These are phyloP conservation scores for Gossypium laxum DNA, from an alignment of 441 rosid species.

Conservation along the genomic window DNA sequence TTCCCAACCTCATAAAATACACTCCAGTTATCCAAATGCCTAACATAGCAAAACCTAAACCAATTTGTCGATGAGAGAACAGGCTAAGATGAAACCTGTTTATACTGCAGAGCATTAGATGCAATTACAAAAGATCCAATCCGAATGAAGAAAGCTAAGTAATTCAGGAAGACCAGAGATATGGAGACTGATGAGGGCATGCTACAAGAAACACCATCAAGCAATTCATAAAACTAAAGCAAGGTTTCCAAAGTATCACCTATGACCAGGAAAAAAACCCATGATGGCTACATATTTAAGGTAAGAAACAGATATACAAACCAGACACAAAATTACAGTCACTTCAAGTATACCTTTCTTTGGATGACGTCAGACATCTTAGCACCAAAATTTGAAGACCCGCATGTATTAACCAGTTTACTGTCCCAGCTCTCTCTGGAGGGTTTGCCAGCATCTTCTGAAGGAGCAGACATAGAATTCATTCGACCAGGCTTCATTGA, in stretches of 20 bases:
- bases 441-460: slow-evolving; percentile 53
- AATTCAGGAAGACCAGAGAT: background rate
- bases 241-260: background rate
- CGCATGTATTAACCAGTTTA: slow-evolving; percentile 36
- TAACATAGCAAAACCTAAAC: background rate
- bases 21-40: background rate
- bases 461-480: slow-evolving; percentile 35
- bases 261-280: background rate
- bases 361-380: slow-evolving; percentile 77
- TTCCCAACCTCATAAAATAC: background rate
- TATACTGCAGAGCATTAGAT: background rate
- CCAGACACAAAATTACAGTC: background rate
- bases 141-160: background rate
- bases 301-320: background rate
- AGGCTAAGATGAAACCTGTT: background rate
- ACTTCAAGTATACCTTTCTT: slow-evolving; percentile 51
- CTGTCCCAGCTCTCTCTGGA: slow-evolving; percentile 62
- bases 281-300: background rate
- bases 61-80: background rate
- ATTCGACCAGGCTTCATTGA: slow-evolving; percentile 64
- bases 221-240: background rate
- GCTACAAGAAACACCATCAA: background rate
- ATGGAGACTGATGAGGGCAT: background rate
- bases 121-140: background rate
- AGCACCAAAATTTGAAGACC: slow-evolving; percentile 42